Evolutionary conservation across 2,329 filamentous ascomycete species (phyloP), one percentile per base, ranked within the genome.

Genomic region (Didymella keratinophila): DNA sequence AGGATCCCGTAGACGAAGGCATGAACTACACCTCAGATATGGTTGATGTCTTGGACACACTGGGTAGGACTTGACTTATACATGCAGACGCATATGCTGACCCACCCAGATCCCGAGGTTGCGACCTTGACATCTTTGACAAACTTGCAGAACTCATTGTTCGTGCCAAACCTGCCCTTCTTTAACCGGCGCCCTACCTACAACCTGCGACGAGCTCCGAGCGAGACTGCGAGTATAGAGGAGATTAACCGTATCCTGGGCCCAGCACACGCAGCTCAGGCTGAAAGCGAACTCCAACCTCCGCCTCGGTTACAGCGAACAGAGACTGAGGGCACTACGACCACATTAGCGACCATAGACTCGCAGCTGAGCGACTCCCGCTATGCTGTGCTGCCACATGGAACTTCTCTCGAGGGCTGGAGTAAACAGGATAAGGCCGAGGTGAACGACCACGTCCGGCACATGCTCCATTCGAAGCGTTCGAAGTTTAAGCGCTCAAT

Each of bases 101-200:
- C 52, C 21, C 28, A 58, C 64, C 76, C 63, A 93, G 92, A 96
- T 68, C 91, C 92, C 41, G 91, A 96, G 78, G 88, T 96, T 3
- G 87, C 91, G 34, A 92, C 92, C 0, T 80, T 96, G 3, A 92
- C 91, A 0, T 94, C 91, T 14, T 84, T 96, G 10, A 96, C 91
- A 42, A 96, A 96, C 69, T 88, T 96, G 20, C 92, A 96, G 70
- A 96, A 96, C 73, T 95, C 92, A 0, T 85, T 96, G 10, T 96
- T 96, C 76, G 81, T 96, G 2, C 92, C 92, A 0, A 89, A 93
- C 64, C 81, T 96, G n/a, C 92, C 92, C 39, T 87, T 87, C 67
- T 67, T 96, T 48, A 95, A 96, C 70, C 85, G 92, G 47, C 83
- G 88, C 60, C 91, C 92, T 1, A 93, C 91, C 0, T 96, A 95